Base-by-base conservation (phyloP, 164 flowering plant species). In the Annona cherimola region DNA sequence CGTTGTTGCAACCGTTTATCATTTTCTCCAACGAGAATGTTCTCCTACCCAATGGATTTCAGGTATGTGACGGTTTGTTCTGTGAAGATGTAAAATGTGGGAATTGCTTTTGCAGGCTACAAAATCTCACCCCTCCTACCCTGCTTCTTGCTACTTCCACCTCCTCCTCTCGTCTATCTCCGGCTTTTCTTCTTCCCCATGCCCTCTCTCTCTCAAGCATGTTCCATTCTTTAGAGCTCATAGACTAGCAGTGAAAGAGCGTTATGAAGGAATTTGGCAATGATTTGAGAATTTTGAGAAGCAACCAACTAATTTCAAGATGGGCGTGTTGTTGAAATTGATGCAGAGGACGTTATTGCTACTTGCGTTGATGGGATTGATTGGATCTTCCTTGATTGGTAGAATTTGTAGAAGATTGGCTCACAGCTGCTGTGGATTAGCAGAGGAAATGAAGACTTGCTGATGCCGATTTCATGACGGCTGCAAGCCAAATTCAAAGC, bases 301-400 rank as follows among this genome's bases (percentile, higher is more conserved):
- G 35, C 35, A 26, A 26, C 35, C 35, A 26, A 26, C 35, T 26
- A 26, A 26, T 26, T 26, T 26, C 35, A 26, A 26, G 35, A 26
- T 26, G 35, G 35, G 35, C 35, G 35, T 26, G 35, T 26, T 26
- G 35, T 26, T 26, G 35, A 26, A 26, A 26, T 26, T 26, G 35
- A 26, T 26, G 35, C 35, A 26, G 35, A 26, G 35, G 35, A 26
- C 35, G 35, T 26, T 26, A 26, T 26, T 26, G 35, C 35, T 26
- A 26, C 35, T 26, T 26, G 35, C 35, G 35, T 26, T 26, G 35
- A 26, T 26, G 35, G 35, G 35, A 26, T 26, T 67, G 94, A 89
- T 74, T 97, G 92, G 60, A 85, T 82, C 75, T 91, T 92, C 99
- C 3, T 81, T 94, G 50, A 98, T 98, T 1, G 99, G 99, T 26